Conservation (phyloP, 2,329 filamentous ascomycete species). For the Trichoderma simmonsii region DNA sequence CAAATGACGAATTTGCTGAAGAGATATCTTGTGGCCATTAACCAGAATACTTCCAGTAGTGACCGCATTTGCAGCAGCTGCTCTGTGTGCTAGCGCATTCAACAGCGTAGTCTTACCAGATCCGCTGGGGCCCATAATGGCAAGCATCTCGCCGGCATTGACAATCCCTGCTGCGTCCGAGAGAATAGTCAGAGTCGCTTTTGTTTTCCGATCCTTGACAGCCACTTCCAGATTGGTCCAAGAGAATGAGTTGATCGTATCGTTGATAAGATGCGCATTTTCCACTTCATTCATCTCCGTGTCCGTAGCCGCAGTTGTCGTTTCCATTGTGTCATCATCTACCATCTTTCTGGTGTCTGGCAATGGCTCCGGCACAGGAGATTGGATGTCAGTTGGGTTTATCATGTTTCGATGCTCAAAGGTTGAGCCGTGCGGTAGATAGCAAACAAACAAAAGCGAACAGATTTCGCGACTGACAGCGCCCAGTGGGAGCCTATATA, state of each 20-base stretch:
- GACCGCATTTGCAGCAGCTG: conserved; percentile 34
- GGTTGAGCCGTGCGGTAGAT: neutral
- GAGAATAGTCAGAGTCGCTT: neutral
- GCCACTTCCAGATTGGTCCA: neutral
- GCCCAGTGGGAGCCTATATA: neutral
- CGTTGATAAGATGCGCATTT: neutral
- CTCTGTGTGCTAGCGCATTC: conserved; percentile 64
- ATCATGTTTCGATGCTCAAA: neutral
- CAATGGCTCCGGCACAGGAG: neutral
- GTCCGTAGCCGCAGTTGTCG: neutral
- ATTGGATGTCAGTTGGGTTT: neutral
- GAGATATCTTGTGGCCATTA: conserved; percentile 58
- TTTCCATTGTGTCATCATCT: neutral
- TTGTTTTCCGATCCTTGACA: neutral
- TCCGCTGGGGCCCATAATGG: conserved; percentile 74
- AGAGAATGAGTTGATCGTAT: neutral
- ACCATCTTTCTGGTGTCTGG: neutral
- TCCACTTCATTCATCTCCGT: neutral
- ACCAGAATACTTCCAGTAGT: conserved; percentile 49
- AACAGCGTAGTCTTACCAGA: conserved; percentile 81
- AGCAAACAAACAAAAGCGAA: neutral
- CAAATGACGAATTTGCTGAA: conserved; percentile 58
- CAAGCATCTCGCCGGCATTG: conserved; percentile 63
- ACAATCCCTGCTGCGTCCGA: conserved; percentile 14
- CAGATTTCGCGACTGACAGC: neutral